Evolutionary conservation across 2,329 filamentous ascomycete species (phyloP), one percentile per base, ranked within the genome.

Genomic region (Nemania serpens): DNA sequence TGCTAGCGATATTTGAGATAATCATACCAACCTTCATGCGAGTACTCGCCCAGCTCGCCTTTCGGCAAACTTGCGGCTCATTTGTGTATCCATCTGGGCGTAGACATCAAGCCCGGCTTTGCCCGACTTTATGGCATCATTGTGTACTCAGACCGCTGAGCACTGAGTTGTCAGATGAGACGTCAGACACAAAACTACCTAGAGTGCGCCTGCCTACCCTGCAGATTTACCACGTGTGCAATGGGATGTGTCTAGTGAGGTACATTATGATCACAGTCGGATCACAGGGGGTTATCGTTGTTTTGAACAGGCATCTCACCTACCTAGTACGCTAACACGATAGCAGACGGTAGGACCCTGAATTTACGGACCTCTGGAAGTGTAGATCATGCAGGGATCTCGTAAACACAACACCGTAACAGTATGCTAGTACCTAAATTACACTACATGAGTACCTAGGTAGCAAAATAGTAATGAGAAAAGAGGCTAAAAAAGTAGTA

Each of bases 71-170:
- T 36, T 20, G 22, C 25, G 36, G 37, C 42, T 43, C 42, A 39
- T 18, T 34, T 55, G 17, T 9, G 25, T 33, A 13, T 39, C 29
- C 7, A 7, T 49, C 37, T 51, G 43, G 20, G 17, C 11, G 20
- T 3, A 15, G 34, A 11, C 12, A 22, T 29, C 4, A 52, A 33
- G 42, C 48, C 53, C 49, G 49, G 33, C n/a, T 17, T 36, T 53
- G 22, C 56, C 58, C 58, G 52, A 56, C 13, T 20, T 15, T 12
- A 58, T 58, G 49, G 36, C 54, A 58, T 58, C 54, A 58, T 61
- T 61, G 43, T 50, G 47, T 56, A 20, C 36, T 42, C 12, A 25
- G 52, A 15, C 25, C 25, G 25, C 25, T 29, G 25, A 7, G 25
- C 36, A 15, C 29, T 54, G 45, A 54, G 54, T 36, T 61, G 59